A percentile compares a stretch with the other conserved stretches of the same genome.
These are phyloP conservation scores for Vanrija humicola DNA, from an alignment of 1,284 basidiomycete species.

Conservation along the genomic window DNA sequence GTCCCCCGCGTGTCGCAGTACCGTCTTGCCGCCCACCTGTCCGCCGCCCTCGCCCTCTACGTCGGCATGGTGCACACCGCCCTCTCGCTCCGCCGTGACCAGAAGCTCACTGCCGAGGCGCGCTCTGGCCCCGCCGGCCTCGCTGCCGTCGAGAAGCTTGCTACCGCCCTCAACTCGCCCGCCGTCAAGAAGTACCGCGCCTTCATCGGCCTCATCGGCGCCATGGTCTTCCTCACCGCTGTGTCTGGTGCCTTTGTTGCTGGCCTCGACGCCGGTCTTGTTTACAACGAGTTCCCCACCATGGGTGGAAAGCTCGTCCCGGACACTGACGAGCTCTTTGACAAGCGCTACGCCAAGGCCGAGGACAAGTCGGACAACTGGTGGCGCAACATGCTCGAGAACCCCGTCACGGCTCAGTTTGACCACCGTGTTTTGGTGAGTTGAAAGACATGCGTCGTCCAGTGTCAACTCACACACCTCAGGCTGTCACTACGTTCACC, in stretches of 20 bases:
- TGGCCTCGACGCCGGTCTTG: slow-evolving; percentile 89
- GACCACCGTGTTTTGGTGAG: slow-evolving; percentile 86
- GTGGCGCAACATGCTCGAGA: slow-evolving; percentile 94
- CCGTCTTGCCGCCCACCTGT: slow-evolving; percentile 88
- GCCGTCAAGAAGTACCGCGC: slow-evolving; percentile 60
- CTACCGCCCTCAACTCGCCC: slow-evolving; percentile 56
- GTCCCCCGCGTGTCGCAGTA: slow-evolving; percentile 96
- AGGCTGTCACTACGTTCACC: slow-evolving; percentile 80
- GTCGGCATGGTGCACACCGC: slow-evolving; percentile 85
- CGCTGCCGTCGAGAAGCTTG: slow-evolving; percentile 23
- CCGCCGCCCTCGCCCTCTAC: slow-evolving; percentile 84
- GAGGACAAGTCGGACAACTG: slow-evolving; percentile 68
- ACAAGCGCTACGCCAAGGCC: slow-evolving; percentile 65
- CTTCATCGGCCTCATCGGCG: slow-evolving; percentile 62
- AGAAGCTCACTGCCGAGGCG: slow-evolving; percentile 57
- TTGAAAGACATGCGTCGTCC: background rate
- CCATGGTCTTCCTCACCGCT: slow-evolving; percentile 81
- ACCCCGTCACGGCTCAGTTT: slow-evolving; percentile 96
- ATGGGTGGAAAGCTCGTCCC: slow-evolving; percentile 90
- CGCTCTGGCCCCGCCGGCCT: slow-evolving; percentile 52
- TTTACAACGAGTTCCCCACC: slow-evolving; percentile 96
- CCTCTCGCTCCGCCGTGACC: slow-evolving; percentile 69
- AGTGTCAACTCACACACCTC: slow-evolving; percentile 12
- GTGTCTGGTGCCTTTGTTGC: slow-evolving; percentile 90
- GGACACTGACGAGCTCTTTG: slow-evolving; percentile 77